Evolutionary conservation across 2,329 filamentous ascomycete genomes (phyloP), one percentile per base, ranked within the genome.

Genomic region (Exophiala oligosperma): DNA sequence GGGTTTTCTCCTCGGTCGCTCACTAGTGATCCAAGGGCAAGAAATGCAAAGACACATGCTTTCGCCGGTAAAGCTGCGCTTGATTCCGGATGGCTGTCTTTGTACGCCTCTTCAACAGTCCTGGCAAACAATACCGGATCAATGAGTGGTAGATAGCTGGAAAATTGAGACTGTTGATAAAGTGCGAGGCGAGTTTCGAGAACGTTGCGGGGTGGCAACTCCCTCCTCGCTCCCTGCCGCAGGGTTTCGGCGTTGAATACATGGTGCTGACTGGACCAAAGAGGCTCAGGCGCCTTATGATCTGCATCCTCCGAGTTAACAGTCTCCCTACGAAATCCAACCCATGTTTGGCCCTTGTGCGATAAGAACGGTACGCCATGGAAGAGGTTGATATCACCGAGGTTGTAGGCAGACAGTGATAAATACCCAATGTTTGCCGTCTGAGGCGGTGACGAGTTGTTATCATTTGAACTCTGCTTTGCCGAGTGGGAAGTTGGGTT

Each of bases 291-390:
- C 17, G 17, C 17, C 17, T 17, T 17, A 17, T 17, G 17, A 17
- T 17, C 17, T 17, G 17, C 17, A 17, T 17, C 17, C 17, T 17
- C 17, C 17, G 35, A 9, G 2, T 35, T 73, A 67, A 54, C 62
- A 55, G 2, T 64, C 52, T 79, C 80, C 0, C 79, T 77, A 26
- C 74, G 72, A 11, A 77, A 70, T 29, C 74, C 70, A 35, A 83
- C 77, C 78, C 79, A 82, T 62, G 76, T 66, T 51, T 74, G 74
- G 4, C 80, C 80, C 11, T 77, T 72, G 0, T 71, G 67, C 0
- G 80, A 78, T 41, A 83, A 73, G 41, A 81, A 75, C 0, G 80
- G 81, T 1, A 82, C 74, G 5, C 81, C 79, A 12, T 76, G 79
- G 49, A 76, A 72, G 5, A 76, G 69, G 63, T 75, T 80, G 29